A percentile compares a stretch with the other conserved stretches of the same genome.
These are phyloP conservation scores for Penicillium sp. DNA, from an alignment of 2,329 filamentous ascomycete species.

Conservation along the genomic window DNA sequence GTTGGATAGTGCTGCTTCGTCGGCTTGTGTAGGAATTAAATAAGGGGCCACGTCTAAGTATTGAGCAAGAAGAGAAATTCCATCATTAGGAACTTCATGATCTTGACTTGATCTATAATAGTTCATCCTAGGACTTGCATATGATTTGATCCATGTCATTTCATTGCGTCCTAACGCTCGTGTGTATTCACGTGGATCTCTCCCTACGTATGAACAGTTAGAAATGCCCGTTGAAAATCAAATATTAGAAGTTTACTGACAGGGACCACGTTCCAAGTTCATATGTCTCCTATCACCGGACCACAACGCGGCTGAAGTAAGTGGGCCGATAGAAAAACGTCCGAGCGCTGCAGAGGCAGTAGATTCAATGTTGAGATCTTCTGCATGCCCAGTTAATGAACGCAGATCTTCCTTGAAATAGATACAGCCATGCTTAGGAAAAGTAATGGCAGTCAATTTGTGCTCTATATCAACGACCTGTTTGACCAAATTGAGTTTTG, in stretches of 20 bases:
- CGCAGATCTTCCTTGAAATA: slow-evolving; percentile 22
- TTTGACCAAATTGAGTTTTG: slow-evolving; percentile 23
- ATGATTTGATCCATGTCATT: slow-evolving; percentile 5
- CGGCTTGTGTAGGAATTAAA: slow-evolving; percentile 21
- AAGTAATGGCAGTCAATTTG: slow-evolving; percentile 27
- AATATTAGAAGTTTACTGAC: slow-evolving; percentile 31
- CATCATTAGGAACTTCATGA: slow-evolving; percentile 21
- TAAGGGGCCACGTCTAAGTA: slow-evolving; percentile 22
- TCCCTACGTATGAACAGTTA: slow-evolving; percentile 24
- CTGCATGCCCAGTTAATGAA: slow-evolving; percentile 6
- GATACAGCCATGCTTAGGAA: slow-evolving; percentile 23
- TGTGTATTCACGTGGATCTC: slow-evolving; percentile 27
- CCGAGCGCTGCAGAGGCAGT: slow-evolving; percentile 16
- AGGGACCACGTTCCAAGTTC: slow-evolving; percentile 33
- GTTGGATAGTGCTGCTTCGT: slow-evolving; percentile 21
- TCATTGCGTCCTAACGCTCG: slow-evolving; percentile 13
- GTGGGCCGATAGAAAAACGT: slow-evolving; percentile 36
- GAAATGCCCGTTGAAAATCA: no score
- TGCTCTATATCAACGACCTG: slow-evolving; percentile 28
- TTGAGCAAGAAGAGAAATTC: slow-evolving; percentile 19
- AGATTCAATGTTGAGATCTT: slow-evolving; percentile 24
- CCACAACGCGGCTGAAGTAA: slow-evolving; percentile 29
- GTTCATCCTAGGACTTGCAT: slow-evolving; percentile 1
- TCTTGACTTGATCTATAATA: slow-evolving; percentile 13
- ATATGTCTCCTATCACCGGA: slow-evolving; percentile 28